phyloP scores from a whole-genome alignment of 345 rosid species.

The Sapria himalayana region DNA sequence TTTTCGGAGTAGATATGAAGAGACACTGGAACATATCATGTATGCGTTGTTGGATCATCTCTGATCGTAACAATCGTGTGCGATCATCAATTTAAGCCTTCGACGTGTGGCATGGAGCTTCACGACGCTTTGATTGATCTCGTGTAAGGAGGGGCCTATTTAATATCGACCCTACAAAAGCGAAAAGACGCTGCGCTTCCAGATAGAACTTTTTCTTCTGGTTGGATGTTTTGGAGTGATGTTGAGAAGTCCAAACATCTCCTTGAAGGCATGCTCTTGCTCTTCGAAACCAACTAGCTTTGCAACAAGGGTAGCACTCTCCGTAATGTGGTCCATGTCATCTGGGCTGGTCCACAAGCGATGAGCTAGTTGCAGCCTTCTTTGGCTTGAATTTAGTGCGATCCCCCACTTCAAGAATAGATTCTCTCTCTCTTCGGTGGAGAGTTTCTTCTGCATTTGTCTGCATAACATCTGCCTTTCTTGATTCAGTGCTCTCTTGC shows the following conservation, averaged over 20 bases:
- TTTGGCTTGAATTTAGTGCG: conserved; percentile 30
- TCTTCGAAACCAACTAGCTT: conserved; percentile 36
- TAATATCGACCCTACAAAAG: conserved; percentile 8
- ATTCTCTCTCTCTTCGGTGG: conserved; percentile 38
- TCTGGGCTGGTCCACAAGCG: conserved; percentile 38
- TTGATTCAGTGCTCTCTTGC: conserved; percentile 30
- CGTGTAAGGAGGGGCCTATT: too few relatives aligned
- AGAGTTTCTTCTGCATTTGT: conserved; percentile 32
- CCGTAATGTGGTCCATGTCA: conserved; percentile 41
- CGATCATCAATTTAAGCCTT: too few relatives aligned
- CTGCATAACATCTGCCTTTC: conserved; percentile 56
- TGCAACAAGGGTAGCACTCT: conserved; percentile 53
- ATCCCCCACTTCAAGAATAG: conserved; percentile 60
- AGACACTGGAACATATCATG: too few relatives aligned
- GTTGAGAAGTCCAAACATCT: conserved; percentile 26
- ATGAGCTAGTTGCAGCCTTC: conserved; percentile 42
- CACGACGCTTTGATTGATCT: too few relatives aligned
- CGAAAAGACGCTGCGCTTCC: conserved; percentile 11
- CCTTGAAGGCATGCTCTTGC: conserved; percentile 15
- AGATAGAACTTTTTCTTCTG: conserved; percentile 7
- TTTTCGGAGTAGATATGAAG: too few relatives aligned
- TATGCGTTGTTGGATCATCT: too few relatives aligned
- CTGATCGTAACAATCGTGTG: too few relatives aligned
- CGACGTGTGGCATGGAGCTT: too few relatives aligned
- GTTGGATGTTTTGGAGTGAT: conserved; percentile 13